phyloP scores from a whole-genome alignment of 306 rosid genomes.

The Urtica urens region DNA sequence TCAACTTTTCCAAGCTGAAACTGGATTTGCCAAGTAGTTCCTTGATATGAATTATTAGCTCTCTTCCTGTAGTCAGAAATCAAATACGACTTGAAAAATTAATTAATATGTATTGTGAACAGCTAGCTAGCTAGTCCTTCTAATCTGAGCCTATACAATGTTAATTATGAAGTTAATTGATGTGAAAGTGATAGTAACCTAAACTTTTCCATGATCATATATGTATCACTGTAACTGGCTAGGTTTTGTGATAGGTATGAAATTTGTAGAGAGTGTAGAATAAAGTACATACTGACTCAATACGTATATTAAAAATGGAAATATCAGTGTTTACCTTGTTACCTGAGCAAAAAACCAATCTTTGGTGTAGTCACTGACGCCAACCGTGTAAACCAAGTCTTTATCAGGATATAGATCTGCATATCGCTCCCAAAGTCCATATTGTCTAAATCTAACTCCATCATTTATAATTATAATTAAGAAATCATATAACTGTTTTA shows the following conservation, averaged over 20 bases:
- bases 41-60: constrained; percentile 52
- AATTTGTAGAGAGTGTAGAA: too few relatives aligned
- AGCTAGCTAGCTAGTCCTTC: neutral
- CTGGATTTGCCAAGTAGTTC: constrained; percentile 93
- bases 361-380: constrained; percentile 31
- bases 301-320: neutral
- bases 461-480: neutral
- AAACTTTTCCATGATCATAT: too few relatives aligned
- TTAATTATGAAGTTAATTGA: too few relatives aligned
- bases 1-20: constrained; percentile 46
- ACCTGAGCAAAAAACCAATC: constrained; percentile 53
- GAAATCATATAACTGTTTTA: neutral
- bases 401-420: constrained; percentile 26
- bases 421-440: constrained; percentile 48
- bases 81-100: too few relatives aligned
- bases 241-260: too few relatives aligned
- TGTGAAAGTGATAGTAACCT: neutral
- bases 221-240: too few relatives aligned
- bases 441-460: constrained; percentile 35
- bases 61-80: constrained; percentile 39
- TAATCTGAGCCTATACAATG: too few relatives aligned
- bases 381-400: constrained; percentile 35
- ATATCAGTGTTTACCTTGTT: constrained; percentile 25
- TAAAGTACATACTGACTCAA: too few relatives aligned
- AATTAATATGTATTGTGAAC: neutral